Percentiles rank a stretch among this genome's conserved stretches.
phyloP scores from a whole-genome alignment of 2,329 filamentous ascomycete genomes.

The Penicillium polonicum region DNA sequence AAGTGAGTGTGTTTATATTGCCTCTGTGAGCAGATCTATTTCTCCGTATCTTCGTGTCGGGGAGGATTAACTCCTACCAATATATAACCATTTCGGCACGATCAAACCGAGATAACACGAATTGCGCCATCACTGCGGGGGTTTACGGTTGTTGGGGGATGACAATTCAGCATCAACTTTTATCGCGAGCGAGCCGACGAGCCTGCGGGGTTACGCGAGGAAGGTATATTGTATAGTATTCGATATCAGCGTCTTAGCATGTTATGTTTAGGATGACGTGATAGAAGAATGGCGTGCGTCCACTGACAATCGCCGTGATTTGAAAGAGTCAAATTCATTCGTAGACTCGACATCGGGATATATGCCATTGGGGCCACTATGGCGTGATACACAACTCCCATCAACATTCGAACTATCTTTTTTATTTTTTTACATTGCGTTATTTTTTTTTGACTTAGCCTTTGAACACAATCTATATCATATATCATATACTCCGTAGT shows the following conservation, averaged over 20 bases:
- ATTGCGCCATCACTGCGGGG: constrained; percentile 22
- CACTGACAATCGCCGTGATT: neutral
- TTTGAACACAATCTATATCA: neutral
- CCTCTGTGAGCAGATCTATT: neutral
- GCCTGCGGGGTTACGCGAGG: constrained; percentile 1
- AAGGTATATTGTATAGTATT: no score
- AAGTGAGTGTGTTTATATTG: neutral
- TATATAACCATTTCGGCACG: constrained; percentile 15
- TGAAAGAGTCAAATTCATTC: no score
- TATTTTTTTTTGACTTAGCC: neutral
- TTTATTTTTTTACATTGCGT: neutral
- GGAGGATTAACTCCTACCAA: neutral
- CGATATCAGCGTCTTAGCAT: neutral
- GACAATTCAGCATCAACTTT: neutral
- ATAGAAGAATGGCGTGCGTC: constrained; percentile 1
- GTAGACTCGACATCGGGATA: no score
- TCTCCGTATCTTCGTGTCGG: neutral
- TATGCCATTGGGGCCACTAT: neutral
- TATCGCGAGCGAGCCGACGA: constrained; percentile 1
- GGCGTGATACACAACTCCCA: neutral
- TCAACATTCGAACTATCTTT: neutral
- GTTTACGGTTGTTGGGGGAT: constrained; percentile 5
- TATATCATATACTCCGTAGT: neutral
- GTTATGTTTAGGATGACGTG: constrained; percentile 13
- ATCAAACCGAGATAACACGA: neutral